These are phyloP conservation scores for Stylonectria norvegica DNA, from an alignment of 2,329 filamentous ascomycete genomes.

Conservation along the genomic window DNA sequence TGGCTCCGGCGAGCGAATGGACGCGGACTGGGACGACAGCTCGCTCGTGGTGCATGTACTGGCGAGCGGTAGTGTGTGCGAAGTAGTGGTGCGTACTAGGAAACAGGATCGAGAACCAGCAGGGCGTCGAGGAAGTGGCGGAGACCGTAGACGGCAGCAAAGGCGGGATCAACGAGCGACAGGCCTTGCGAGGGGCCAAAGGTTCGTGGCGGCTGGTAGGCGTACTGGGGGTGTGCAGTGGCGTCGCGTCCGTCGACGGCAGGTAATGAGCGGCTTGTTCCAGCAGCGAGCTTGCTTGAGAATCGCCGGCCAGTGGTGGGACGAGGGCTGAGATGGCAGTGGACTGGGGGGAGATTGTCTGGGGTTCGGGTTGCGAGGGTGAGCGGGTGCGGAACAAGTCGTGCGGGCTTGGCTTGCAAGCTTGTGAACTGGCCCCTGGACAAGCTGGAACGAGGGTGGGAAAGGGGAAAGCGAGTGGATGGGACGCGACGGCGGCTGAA, in stretches of 20 bases:
- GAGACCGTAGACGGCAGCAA: constrained; percentile 13
- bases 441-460: constrained; percentile 11
- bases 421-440: not conserved
- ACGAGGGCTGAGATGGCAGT: constrained; percentile 30
- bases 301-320: constrained; percentile 26
- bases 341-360: constrained; percentile 21
- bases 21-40: constrained; percentile 9
- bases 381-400: constrained; percentile 24
- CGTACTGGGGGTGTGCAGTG: constrained; percentile 22
- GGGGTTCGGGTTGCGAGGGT: constrained; percentile 19
- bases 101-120: not conserved
- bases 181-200: constrained; percentile 10
- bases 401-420: constrained; percentile 15
- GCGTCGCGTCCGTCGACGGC: constrained; percentile 20
- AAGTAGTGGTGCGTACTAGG: not conserved
- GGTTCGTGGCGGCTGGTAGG: constrained; percentile 23
- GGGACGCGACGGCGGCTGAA: constrained; percentile 7
- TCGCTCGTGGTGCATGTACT: constrained; percentile 25
- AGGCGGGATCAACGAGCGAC: constrained; percentile 24
- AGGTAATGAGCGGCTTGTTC: constrained; percentile 1
- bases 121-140: not conserved
- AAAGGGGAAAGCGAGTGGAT: constrained; percentile 17
- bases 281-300: constrained; percentile 16
- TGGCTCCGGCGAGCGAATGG: constrained; percentile 6
- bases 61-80: constrained; percentile 10